phyloP scores from a whole-genome alignment of 805 yeast species.

The Candida ficus region DNA sequence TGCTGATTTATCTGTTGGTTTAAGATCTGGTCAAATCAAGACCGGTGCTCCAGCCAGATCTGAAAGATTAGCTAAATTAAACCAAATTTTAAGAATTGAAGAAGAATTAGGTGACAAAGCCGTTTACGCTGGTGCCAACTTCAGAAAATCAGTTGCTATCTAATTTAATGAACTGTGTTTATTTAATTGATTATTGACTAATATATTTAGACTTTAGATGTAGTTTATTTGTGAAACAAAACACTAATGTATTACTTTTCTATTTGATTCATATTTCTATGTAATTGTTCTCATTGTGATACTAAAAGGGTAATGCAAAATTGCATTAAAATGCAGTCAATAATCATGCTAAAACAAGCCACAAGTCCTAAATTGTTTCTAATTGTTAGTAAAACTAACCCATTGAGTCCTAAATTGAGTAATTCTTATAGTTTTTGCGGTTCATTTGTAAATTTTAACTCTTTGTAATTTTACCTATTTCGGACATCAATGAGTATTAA shows the following conservation, averaged over 20 bases:
- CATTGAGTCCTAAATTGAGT: background rate
- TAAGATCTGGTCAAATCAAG: slow-evolving; percentile 98
- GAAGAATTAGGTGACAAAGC: slow-evolving; percentile 98
- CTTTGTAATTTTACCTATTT: slow-evolving; percentile 1
- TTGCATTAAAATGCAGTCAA: no score
- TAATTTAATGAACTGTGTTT: slow-evolving; percentile 12
- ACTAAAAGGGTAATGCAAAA: no score
- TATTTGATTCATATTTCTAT: no score
- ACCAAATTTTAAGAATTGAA: slow-evolving; percentile 98
- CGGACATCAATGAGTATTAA: background rate
- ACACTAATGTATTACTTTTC: no score
- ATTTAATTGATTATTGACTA: background rate
- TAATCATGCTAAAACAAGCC: no score
- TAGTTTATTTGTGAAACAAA: no score
- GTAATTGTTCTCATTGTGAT: no score
- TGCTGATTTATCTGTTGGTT: slow-evolving; percentile 97
- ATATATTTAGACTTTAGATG: no score
- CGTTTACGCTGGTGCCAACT: slow-evolving; percentile 86
- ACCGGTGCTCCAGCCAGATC: slow-evolving; percentile 99
- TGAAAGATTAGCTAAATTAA: slow-evolving; percentile 98
- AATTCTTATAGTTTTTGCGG: background rate
- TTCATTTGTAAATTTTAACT: background rate
- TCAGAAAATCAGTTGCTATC: slow-evolving; percentile 49
- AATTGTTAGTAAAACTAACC: no score
- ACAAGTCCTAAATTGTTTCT: no score